Percentiles rank a stretch among this genome's conserved stretches.
These are phyloP conservation scores for Stephania cephalantha DNA, from an alignment of 164 flowering plant species.

Conservation along the genomic window DNA sequence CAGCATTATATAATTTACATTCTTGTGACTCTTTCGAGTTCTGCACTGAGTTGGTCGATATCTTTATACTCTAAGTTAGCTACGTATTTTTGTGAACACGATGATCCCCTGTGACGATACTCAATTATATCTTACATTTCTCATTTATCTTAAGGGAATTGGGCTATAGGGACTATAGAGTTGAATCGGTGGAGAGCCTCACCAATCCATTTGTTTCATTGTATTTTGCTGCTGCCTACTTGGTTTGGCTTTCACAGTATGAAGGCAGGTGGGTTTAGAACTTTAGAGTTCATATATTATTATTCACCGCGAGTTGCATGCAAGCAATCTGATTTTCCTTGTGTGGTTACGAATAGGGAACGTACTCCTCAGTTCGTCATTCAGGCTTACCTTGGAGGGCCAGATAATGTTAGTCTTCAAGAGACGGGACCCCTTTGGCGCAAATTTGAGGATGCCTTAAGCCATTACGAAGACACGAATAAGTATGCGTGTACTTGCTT, in stretches of 20 bases:
- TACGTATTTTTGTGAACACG: not conserved
- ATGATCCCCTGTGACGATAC: not conserved
- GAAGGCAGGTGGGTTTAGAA: conserved; percentile 60
- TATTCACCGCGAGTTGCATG: not conserved
- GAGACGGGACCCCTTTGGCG: conserved; percentile 58
- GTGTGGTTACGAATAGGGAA: conserved; percentile 35
- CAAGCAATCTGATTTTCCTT: not conserved
- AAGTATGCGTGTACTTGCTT: conserved; percentile 24
- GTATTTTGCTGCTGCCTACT: conserved; percentile 89
- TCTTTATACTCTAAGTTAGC: not conserved
- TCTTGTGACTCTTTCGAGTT: not conserved
- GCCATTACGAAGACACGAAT: conserved; percentile 41
- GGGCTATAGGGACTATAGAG: conserved; percentile 61
- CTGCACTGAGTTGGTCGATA: not conserved
- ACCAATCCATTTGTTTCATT: conserved; percentile 70
- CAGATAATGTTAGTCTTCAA: conserved; percentile 61
- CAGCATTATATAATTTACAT: not conserved
- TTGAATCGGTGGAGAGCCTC: conserved; percentile 61
- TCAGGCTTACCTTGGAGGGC: conserved; percentile 78
- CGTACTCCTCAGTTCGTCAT: conserved; percentile 65
- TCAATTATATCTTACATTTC: conserved; percentile 10
- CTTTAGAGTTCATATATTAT: not conserved
- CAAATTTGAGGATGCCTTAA: conserved; percentile 61
- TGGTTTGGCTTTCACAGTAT: conserved; percentile 67
- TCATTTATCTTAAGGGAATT: conserved; percentile 42